phyloP scores from a whole-genome alignment of 2,329 filamentous ascomycete genomes.

The Aspergillus melleus region DNA sequence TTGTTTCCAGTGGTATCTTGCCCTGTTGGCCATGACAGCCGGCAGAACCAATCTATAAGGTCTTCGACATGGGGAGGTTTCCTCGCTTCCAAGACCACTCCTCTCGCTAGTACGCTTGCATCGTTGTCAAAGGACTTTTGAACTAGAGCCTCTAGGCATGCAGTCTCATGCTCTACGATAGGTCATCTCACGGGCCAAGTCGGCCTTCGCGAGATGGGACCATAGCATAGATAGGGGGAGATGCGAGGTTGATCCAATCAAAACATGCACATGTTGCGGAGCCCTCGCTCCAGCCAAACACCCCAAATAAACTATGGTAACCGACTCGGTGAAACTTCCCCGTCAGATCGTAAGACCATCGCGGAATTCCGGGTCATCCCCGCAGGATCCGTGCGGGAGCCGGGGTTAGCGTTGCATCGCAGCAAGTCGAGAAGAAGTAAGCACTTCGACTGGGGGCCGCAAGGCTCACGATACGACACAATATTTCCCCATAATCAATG shows the following conservation, averaged over 20 bases:
- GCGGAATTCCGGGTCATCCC: no score
- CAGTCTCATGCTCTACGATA: not conserved
- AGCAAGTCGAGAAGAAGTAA: not conserved
- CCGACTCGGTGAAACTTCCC: not conserved
- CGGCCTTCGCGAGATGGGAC: not conserved
- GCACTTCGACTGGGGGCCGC: not conserved
- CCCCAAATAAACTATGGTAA: not conserved
- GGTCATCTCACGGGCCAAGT: not conserved
- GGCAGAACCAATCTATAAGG: no score
- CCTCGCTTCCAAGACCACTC: no score
- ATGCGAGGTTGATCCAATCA: not conserved
- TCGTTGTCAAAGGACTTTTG: no score
- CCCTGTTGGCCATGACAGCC: no score
- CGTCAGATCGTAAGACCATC: not conserved
- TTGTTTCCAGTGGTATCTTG: no score
- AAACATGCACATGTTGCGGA: not conserved
- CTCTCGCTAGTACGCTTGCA: no score
- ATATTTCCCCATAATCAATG: not conserved
- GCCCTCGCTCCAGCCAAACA: not conserved
- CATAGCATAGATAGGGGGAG: not conserved
- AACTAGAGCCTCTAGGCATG: not conserved
- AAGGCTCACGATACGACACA: not conserved
- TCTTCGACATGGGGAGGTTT: no score
- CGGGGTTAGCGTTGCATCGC: not conserved
- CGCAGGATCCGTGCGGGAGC: not conserved